Conservation (phyloP, 2,329 filamentous ascomycete genomes). For the Aspergillus versicolor region DNA sequence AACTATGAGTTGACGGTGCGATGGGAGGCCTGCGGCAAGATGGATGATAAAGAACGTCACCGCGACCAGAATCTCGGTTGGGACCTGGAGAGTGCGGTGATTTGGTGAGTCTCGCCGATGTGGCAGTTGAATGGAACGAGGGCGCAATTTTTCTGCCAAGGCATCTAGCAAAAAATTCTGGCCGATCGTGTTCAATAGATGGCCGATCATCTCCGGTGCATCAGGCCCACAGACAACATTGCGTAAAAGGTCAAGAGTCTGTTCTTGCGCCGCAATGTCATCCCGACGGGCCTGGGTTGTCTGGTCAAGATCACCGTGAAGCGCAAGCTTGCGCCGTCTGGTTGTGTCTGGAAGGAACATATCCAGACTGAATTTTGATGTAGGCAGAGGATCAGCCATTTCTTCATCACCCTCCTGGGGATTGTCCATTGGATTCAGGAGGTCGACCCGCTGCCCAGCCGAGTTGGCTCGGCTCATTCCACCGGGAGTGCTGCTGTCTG, state of each 20-base stretch:
- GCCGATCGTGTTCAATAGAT: conserved; percentile 73
- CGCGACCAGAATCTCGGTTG: conserved; percentile 68
- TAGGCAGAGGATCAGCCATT: conserved; percentile 39
- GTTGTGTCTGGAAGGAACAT: conserved; percentile 40
- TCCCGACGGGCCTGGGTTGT: conserved; percentile 69
- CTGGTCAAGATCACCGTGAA: conserved; percentile 68
- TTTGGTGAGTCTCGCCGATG: conserved; percentile 32
- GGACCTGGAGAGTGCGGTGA: conserved; percentile 33
- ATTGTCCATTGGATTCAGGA: conserved; percentile 54
- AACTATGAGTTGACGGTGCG: conserved; percentile 75
- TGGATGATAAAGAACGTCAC: conserved; percentile 84
- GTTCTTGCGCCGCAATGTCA: conserved; percentile 83
- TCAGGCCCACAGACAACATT: conserved; percentile 75
- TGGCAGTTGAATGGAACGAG: conserved; percentile 39
- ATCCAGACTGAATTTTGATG: conserved; percentile 41
- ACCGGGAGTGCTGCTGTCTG: conserved; percentile 34
- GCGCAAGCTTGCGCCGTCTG: conserved; percentile 40
- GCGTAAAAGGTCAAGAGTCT: conserved; percentile 83
- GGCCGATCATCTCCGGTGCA: conserved; percentile 74
- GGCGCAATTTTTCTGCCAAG: conserved; percentile 72
- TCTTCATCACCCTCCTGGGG: conserved; percentile 31
- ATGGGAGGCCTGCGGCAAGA: conserved; percentile 76
- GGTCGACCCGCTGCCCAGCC: conserved; percentile 59
- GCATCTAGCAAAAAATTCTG: conserved; percentile 78
- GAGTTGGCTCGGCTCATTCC: conserved; percentile 60